Conservation (phyloP, 2,329 filamentous ascomycete genomes). For the Phyllosticta ampelicida region DNA sequence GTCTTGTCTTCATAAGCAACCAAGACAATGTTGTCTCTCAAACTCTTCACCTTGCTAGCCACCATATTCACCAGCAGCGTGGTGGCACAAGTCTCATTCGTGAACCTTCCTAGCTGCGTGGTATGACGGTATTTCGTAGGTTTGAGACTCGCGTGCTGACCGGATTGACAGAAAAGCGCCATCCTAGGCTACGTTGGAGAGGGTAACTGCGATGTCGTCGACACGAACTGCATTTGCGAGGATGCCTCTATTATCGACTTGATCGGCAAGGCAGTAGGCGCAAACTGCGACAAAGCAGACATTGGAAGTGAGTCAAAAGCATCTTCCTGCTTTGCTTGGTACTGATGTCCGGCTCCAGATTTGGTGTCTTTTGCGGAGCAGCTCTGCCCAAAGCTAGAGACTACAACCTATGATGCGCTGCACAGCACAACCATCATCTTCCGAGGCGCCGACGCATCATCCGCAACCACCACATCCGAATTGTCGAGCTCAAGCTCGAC, state of each 20-base stretch:
- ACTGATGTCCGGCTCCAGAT: not conserved
- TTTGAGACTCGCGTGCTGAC: not conserved
- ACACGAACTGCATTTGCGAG: constrained; percentile 7
- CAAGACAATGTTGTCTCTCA: constrained; percentile 5
- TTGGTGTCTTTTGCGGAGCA: not conserved
- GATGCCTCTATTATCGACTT: not conserved
- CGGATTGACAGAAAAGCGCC: not conserved
- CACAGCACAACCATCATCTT: not conserved
- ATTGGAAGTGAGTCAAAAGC: not conserved
- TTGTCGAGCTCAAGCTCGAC: not conserved
- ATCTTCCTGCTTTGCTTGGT: not conserved
- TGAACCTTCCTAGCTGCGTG: constrained; percentile 7
- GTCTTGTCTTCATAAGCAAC: not conserved
- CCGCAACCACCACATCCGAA: not conserved
- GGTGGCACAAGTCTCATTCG: not conserved
- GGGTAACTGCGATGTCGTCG: constrained; percentile 8
- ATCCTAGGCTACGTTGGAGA: constrained; percentile 6
- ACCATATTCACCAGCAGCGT: not conserved
- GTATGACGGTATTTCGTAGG: not conserved
- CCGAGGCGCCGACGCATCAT: not conserved
- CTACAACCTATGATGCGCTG: not conserved
- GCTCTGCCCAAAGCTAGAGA: not conserved
- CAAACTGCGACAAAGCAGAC: not conserved
- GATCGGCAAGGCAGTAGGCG: not conserved
- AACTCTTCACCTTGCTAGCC: not conserved